Evolutionary conservation across 352 stramenopile genomes (phyloP), one percentile per base, ranked within the genome.

Genomic region (Globisporangium polare): DNA sequence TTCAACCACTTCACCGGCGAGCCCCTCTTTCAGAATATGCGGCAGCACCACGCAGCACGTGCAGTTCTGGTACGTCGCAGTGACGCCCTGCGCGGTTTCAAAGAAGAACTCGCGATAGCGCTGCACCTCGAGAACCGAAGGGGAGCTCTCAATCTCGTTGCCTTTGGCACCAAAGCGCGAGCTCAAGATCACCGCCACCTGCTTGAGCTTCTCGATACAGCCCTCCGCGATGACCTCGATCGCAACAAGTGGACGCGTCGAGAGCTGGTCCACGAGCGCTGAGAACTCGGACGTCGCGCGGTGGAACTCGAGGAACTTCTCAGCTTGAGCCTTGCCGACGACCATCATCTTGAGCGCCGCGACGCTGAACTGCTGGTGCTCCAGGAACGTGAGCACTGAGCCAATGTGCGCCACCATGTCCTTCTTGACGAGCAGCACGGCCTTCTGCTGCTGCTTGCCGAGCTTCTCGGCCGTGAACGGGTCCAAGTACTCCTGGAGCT

Each of bases 21-120:
- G 51, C 4, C 80, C 83, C 65, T 91, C 86, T 62, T 95, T 97
- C 6, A 98, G 74, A n/a, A 94, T 86, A 62, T 98, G 95, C 6
- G 92, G 94, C 53, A 97, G 83, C 7, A 98, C 84, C 5, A 98
- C 82, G 47, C 90, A 97, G 66, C 89, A 98, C 1, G 92, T 97
- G 62, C 90, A 98, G 72, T 85, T 88, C 55, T 95, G 82, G 35
- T 91, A 91, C 0, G 73, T 89, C 2, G 90, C 90, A 0, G 89
- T 96, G 12, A 69, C 43, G 9, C 58, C 54, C n/a, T 89, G 79
- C 12, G 46, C 59, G 1, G 69, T 78, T 57, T 88, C 75, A 39
- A 89, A 84, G 68, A 85, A 89, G 54, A 88, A 89, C 52, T 75
- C 71, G 22, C 71, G 74, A 24, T 83, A 71, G 22, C 78, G 74